Conservation (phyloP, 2,329 filamentous ascomycete genomes). For the Aureobasidium mangrovei region DNA sequence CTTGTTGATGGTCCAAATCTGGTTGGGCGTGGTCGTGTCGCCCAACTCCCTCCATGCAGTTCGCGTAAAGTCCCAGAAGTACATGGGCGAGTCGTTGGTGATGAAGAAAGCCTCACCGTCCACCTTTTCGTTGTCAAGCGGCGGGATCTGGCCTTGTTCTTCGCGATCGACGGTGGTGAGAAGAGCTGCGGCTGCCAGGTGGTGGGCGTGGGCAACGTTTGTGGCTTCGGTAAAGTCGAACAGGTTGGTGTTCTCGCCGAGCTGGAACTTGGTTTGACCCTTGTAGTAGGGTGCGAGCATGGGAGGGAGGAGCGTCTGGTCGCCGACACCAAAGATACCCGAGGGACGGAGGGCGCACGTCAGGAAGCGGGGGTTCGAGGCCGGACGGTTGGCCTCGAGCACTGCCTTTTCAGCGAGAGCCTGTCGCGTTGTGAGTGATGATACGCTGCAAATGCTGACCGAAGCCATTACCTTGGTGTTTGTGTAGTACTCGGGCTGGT, state of each 20-base stretch:
- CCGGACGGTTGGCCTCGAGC: constrained; percentile 39
- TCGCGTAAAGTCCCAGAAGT: constrained; percentile 44
- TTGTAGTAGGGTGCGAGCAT: constrained; percentile 37
- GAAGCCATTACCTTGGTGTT: constrained; percentile 34
- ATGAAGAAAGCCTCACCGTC: constrained; percentile 45
- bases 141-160: constrained; percentile 25
- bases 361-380: constrained; percentile 34
- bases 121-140: constrained; percentile 39
- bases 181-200: constrained; percentile 42
- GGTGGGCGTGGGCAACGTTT: constrained; percentile 44
- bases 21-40: constrained; percentile 27
- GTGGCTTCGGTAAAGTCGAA: constrained; percentile 47
- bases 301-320: constrained; percentile 38
- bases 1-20: constrained; percentile 36
- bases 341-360: constrained; percentile 43
- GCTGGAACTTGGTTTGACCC: constrained; percentile 42
- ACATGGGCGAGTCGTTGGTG: constrained; percentile 42
- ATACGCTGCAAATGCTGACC: neutral
- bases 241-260: constrained; percentile 44
- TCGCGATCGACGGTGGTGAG: constrained; percentile 34
- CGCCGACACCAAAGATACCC: constrained; percentile 44
- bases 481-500: constrained; percentile 44
- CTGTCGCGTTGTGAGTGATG: constrained; percentile 19
- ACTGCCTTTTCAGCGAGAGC: constrained; percentile 41
- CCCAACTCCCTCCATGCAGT: constrained; percentile 39